phyloP scores from a whole-genome alignment of 441 rosid species.

The Adansonia madagascariensis region DNA sequence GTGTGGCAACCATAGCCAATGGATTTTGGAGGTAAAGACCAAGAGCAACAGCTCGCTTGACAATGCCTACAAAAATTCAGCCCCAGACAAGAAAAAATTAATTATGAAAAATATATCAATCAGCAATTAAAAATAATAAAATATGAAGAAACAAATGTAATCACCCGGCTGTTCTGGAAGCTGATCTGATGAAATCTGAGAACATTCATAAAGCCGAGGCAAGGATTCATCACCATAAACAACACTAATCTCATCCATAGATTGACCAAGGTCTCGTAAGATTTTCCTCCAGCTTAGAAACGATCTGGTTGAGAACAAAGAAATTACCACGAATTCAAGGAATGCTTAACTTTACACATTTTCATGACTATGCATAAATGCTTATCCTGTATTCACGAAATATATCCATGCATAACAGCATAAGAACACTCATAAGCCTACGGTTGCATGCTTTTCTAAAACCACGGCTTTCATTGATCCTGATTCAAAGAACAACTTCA shows the following conservation, averaged over 20 bases:
- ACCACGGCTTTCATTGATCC: background rate
- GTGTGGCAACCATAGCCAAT: slow-evolving; percentile 79
- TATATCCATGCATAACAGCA: background rate
- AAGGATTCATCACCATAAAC: slow-evolving; percentile 88
- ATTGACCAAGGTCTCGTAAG: slow-evolving; percentile 75
- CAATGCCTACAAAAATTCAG: slow-evolving; percentile 52
- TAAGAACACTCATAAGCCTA: background rate
- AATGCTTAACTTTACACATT: background rate
- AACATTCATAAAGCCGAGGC: slow-evolving; percentile 86
- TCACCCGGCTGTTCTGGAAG: slow-evolving; percentile 76
- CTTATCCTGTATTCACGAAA: background rate
- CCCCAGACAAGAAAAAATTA: background rate
- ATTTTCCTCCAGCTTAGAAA: slow-evolving; percentile 86
- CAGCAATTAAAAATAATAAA: background rate
- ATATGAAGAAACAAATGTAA: background rate
- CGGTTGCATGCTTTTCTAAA: background rate
- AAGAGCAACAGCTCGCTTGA: slow-evolving; percentile 88
- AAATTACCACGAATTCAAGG: background rate
- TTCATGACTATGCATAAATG: background rate
- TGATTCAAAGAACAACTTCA: background rate
- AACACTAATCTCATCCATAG: slow-evolving; percentile 74
- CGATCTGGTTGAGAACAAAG: slow-evolving; percentile 52
- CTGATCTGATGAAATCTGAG: slow-evolving; percentile 85
- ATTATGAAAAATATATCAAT: background rate
- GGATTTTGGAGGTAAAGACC: slow-evolving; percentile 97